Evolutionary conservation across 768 basidiomycete species (phyloP).

Genomic region (Mycena rosella): DNA sequence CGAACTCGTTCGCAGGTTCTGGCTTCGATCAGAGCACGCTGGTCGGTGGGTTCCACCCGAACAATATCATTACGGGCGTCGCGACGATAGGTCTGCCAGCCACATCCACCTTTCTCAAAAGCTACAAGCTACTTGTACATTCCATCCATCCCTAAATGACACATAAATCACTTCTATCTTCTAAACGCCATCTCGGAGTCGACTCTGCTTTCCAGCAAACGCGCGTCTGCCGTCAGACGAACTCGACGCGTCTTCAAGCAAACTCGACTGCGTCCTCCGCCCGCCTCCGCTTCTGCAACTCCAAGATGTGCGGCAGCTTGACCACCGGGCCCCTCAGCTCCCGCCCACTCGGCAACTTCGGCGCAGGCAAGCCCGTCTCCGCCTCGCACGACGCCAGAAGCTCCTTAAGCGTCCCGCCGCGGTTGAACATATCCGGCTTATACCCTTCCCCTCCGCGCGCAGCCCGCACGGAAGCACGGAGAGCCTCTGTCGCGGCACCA

Average conservation of each 20-base stretch:
- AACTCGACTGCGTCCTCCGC: not conserved
- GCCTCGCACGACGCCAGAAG: slow-evolving; percentile 20
- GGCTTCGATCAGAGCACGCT: slow-evolving; percentile 23
- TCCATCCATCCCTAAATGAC: too few relatives aligned
- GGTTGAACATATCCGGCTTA: slow-evolving; percentile 32
- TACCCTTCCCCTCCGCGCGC: not conserved
- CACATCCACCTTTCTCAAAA: too few relatives aligned
- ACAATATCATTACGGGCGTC: not conserved
- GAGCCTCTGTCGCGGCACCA: slow-evolving; percentile 13
- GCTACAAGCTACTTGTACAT: too few relatives aligned
- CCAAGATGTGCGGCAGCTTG: slow-evolving; percentile 25
- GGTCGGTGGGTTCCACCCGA: slow-evolving; percentile 14
- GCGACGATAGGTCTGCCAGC: too few relatives aligned
- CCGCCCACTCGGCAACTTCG: slow-evolving; percentile 23
- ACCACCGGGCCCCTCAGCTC: slow-evolving; percentile 30
- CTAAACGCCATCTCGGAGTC: too few relatives aligned
- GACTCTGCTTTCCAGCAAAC: too few relatives aligned
- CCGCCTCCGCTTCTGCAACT: slow-evolving; percentile 20
- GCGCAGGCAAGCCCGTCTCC: slow-evolving; percentile 32
- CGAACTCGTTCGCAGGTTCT: not conserved
- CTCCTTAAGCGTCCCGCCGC: slow-evolving; percentile 32
- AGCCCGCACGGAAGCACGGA: slow-evolving; percentile 25
- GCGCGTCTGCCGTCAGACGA: too few relatives aligned
- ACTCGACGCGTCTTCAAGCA: too few relatives aligned
- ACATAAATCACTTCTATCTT: too few relatives aligned